phyloP scores from a whole-genome alignment of 2,329 filamentous ascomycete species.

The Scedosporium apiospermum region DNA sequence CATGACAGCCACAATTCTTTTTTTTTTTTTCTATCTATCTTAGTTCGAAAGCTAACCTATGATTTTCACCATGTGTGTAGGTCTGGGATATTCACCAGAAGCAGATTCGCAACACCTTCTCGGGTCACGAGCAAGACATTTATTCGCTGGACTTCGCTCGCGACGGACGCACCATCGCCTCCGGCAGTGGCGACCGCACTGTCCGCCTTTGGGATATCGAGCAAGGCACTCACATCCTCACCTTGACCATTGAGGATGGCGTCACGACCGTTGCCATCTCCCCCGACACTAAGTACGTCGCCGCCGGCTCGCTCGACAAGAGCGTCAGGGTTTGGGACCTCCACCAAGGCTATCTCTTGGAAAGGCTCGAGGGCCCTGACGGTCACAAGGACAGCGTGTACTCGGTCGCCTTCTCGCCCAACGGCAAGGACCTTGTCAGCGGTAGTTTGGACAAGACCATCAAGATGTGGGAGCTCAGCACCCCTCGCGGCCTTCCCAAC shows the following conservation, averaged over 20 bases:
- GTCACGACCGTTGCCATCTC: conserved; percentile 97
- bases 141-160: conserved; percentile 93
- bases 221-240: conserved; percentile 69
- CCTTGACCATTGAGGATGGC: conserved; percentile 87
- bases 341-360: conserved; percentile 72
- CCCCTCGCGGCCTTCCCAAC: conserved; percentile 57
- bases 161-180: conserved; percentile 89
- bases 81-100: conserved; percentile 88
- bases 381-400: conserved; percentile 98
- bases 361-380: conserved; percentile 84
- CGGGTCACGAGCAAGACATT: conserved; percentile 97
- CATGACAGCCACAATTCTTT: background rate
- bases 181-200: conserved; percentile 87
- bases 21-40: background rate
- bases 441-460: conserved; percentile 96
- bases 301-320: conserved; percentile 92
- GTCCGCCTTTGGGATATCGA: conserved; percentile 96
- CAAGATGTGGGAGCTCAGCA: conserved; percentile 95
- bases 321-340: conserved; percentile 97
- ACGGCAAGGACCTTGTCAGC: conserved; percentile 84
- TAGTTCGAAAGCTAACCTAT: conserved; percentile 7
- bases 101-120: conserved; percentile 83
- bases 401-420: conserved; percentile 90
- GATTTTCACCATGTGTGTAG: conserved; percentile 28
- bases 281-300: conserved; percentile 86